Evolutionary conservation across 495 filamentous ascomycete species (phyloP), one percentile per base, ranked within the genome.

Genomic region (Sordaria brevicollis): DNA sequence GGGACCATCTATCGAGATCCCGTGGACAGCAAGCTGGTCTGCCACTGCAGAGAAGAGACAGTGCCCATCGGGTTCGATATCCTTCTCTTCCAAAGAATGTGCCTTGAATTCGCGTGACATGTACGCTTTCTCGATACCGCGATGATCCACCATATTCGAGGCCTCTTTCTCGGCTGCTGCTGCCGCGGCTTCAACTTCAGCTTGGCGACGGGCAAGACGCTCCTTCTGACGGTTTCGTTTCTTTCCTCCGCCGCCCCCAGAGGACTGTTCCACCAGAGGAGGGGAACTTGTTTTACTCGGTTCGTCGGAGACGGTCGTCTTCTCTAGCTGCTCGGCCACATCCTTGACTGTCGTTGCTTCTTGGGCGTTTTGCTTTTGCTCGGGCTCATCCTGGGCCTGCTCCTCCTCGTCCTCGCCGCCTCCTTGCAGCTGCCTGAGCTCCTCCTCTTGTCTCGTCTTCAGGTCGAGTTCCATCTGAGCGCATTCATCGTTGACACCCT

Each of bases 31-130:
- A 43, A 97, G 81, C 80, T 97, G 93, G 76, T 93, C 92, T 43
- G 94, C 94, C 54, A 99, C 84, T 2, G 96, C 93, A 7, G 92
- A 89, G 81, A 97, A 99, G n/a, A 99, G 83, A 78, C 95, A 99
- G 76, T 99, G 95, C 0, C 95, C 95, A 76, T 99, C 94, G 1
- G 95, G 93, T 19, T 84, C 87, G 34, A 98, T 93, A 68, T 91
- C 88, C 67, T 91, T 85, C 82, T 98, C 93, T 25, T 81, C 84
- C 36, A 98, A 82, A 4, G 82, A 81, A 66, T 89, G 79, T 10
- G 83, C 82, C 57, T 83, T 79, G 74, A 96, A 91, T 7, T 83
- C 85, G 3, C 79, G 81, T 17, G 84, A 82, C 88, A 99, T 95
- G 13, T 85, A 81, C 41, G 83, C 81, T 57, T 88, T 83, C 80